Evolutionary conservation across 257 asterid genomes (phyloP).

Genomic region (Anisodus tanguticus): DNA sequence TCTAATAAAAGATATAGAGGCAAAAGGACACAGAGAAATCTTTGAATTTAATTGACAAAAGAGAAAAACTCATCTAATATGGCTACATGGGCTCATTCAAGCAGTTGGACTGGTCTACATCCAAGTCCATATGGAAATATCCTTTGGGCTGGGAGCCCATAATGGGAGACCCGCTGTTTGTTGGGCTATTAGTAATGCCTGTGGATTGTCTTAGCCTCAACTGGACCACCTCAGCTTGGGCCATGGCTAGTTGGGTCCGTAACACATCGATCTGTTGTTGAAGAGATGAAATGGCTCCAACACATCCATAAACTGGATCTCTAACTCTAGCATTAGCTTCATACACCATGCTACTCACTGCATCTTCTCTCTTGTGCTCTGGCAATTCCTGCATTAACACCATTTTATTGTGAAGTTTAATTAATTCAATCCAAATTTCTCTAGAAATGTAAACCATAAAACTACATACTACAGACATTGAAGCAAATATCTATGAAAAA

Average conservation of each 20-base stretch:
- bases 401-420: background rate
- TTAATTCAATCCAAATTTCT: background rate
- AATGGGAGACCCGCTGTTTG: constrained; percentile 2
- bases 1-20: constrained; percentile 17
- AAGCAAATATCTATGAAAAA: background rate
- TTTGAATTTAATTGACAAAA: background rate
- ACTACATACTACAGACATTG: background rate
- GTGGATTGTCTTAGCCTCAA: constrained; percentile 23
- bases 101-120: constrained; percentile 9
- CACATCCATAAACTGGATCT: constrained; percentile 31
- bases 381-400: constrained; percentile 27
- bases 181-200: constrained; percentile 9
- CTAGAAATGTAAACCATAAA: background rate
- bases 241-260: constrained; percentile 23
- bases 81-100: constrained; percentile 27
- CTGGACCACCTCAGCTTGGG: constrained; percentile 30
- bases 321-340: constrained; percentile 31
- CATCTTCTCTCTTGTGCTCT: constrained; percentile 28
- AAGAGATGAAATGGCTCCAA: constrained; percentile 29
- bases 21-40: background rate
- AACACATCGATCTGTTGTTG: constrained; percentile 28
- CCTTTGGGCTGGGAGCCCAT: constrained; percentile 2
- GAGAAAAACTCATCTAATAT: background rate
- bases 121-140: constrained; percentile 22
- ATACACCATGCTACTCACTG: constrained; percentile 31